Evolutionary conservation across 2,329 filamentous ascomycete genomes (phyloP), one percentile per base, ranked within the genome.

Genomic region (Diaporthe citri): DNA sequence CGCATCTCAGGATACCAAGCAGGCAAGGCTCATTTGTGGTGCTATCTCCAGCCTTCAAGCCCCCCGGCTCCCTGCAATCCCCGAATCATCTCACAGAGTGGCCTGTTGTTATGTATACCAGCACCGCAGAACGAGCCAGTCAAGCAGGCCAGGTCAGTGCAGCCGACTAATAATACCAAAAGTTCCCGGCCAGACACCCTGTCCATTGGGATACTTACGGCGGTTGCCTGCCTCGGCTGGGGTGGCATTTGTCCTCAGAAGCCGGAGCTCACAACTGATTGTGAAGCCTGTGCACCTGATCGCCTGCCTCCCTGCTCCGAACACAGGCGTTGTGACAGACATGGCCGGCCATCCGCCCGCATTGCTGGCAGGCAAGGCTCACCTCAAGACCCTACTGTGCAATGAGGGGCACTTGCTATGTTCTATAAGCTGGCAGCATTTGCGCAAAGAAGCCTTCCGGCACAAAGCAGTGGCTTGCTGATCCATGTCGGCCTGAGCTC

Each of bases 11-110:
- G 55, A 43, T 64, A 64, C 56, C 57, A 48, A 72, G 39, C 57
- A 64, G 34, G 56, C 71, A 72, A n/a, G 41, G 57, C 71, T 72
- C 36, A 64, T 25, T 60, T 55, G 70, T 62, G 57, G 56, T 72
- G 70, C 70, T 62, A 62, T 72, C 56, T 43, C 41, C 34, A 69
- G 64, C 64, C 34, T 55, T 55, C 48, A 39, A 55, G 1, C 12
- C 64, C 55, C 71, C 48, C 71, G 60, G 71, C 71, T 64, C 46
- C 71, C 51, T 51, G 57, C 43, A 46, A 28, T 13, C 48, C 46
- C 57, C 28, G 25, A 55, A 64, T 64, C 34, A 56, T 55, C 57
- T 62, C 59, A 55, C 34, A 13, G 55, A 55, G 31, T 55, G 64
- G 48, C 64, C 46, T 69, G 64, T 48, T 48, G 48, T 55, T 55